Base-by-base conservation (phyloP, 495 filamentous ascomycete species). In the Penicillium ochrochloron region DNA sequence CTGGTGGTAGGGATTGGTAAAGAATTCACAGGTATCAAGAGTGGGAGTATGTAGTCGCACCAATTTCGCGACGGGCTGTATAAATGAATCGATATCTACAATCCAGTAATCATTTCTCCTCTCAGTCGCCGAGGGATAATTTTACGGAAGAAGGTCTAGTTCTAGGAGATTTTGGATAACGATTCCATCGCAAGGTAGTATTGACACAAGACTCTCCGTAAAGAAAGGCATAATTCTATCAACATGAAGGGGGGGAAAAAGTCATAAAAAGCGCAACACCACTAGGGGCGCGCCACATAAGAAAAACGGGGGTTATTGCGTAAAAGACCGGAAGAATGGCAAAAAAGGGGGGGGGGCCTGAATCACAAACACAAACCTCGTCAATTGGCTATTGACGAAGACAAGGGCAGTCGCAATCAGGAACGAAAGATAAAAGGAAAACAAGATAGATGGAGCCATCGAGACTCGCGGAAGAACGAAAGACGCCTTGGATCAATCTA, bases 401-500 rank as follows among this genome's bases (percentile, higher is more conserved):
- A 14, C 5, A 12, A 6, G 8, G 34, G 48, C 6, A 21, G 5
- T 33, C 21, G 17, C n/a, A 56, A 42, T 51, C 41, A 27, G 35
- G 62, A 63, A 57, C 27, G 51, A 61, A 57, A 56, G 42, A 44
- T 33, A 63, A 44, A 53, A 23, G 35, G 48, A 58, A 52, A 25
- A 58, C 56, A 58, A 58, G n/a, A 25, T 50, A 17, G 60, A 54
- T 33, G 17, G 33, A 42, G 48, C 53, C 63, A 65, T 69, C 59
- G 25, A 66, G 68, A 67, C 62, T 57, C 35, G 21, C 11, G 37
- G 25, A 9, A 33, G 5, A 55, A 19, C 10, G 27, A 35, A 63
- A 59, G 33, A 48, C 27, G 51, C 51, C 51, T 34, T 63, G 60
- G 59, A 48, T 39, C 64, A 69, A 71, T 71, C 69, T 70, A 70